Base-by-base conservation (phyloP, 2,329 filamentous ascomycete genomes). In the Fusarium agapanthi region DNA sequence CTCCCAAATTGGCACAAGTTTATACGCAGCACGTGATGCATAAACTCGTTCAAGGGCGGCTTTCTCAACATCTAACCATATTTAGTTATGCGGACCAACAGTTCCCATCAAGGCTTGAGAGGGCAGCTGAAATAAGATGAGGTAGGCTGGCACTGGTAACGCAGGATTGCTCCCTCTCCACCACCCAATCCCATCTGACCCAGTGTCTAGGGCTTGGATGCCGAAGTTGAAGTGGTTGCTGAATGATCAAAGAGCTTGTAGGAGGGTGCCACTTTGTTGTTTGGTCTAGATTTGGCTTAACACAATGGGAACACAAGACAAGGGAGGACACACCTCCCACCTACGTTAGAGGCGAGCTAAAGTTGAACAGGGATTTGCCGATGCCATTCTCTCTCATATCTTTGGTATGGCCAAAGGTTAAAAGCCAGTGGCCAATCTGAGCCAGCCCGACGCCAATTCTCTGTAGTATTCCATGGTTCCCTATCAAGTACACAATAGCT, bases 371-470 rank as follows among this genome's bases (percentile, higher is more conserved):
- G 62, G 47, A 58, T 72, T 71, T 61, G 63, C 62, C 65, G 51
- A 56, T 73, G 47, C 45, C 51, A 72, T 68, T 74, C 59, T 73
- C 65, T 61, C 61, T 53, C 50, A 37, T 9, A 20, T 28, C 53
- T 67, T 66, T 61, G 74, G 73, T 65, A 72, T 56, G 30, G 40
- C 22, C 34, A 38, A 38, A 16, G 50, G 34, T 44, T 20, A 34
- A 56, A 22, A n/a, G 38, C n/a, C 35, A 54, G 45, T 38, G 32
- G 69, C 63, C 73, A 74, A 67, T 56, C 35, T 72, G 60, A 69
- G 61, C 75, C 70, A 77, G 72, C 75, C 75, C 59, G 75, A 77
- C 75, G 75, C 75, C 75, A 68, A 74, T 65, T 60, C 71, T 74
- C 67, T 72, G 64, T 72, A 70, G 48, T 73, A 73, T 74, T 74